phyloP scores from a whole-genome alignment of 1,139 yeast genomes.

The Yamadazyma spencermartinsiae region DNA sequence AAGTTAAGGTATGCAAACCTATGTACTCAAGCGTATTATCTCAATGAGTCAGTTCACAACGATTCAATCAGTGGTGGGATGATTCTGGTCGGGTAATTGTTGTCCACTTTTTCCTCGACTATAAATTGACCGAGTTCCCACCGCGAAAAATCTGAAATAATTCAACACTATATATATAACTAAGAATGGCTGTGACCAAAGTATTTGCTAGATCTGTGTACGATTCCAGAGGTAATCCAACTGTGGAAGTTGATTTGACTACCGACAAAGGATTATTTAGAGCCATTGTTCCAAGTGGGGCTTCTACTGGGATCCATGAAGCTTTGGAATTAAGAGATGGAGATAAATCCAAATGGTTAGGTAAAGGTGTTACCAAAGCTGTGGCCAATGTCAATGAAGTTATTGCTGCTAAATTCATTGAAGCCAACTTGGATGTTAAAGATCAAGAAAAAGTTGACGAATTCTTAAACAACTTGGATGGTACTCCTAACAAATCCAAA shows the following conservation, averaged over 20 bases:
- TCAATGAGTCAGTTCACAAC: background rate
- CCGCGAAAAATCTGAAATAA: background rate
- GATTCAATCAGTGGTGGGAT: background rate
- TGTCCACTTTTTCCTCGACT: constrained; percentile 4
- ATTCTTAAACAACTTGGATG: constrained; percentile 76
- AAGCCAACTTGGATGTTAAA: constrained; percentile 70
- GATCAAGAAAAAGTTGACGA: constrained; percentile 81
- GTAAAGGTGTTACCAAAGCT: constrained; percentile 93
- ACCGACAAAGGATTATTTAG: constrained; percentile 87
- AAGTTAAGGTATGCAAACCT: too few species aligned
- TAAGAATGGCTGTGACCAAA: constrained; percentile 47
- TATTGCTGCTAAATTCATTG: constrained; percentile 85
- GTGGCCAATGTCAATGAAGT: constrained; percentile 85
- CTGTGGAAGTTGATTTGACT: constrained; percentile 90
- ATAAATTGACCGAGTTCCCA: background rate
- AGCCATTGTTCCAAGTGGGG: constrained; percentile 95
- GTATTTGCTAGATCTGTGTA: constrained; percentile 89
- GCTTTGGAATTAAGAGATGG: constrained; percentile 95
- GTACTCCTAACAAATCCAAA: constrained; percentile 92
- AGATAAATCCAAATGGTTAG: constrained; percentile 91
- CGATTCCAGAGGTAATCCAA: constrained; percentile 98
- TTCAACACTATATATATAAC: background rate
- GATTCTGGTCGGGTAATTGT: constrained; percentile 8
- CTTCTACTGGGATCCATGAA: constrained; percentile 93
- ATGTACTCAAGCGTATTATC: too few species aligned